These are phyloP conservation scores for Primulina eburnea DNA, from an alignment of 257 asterid genomes.

Conservation along the genomic window DNA sequence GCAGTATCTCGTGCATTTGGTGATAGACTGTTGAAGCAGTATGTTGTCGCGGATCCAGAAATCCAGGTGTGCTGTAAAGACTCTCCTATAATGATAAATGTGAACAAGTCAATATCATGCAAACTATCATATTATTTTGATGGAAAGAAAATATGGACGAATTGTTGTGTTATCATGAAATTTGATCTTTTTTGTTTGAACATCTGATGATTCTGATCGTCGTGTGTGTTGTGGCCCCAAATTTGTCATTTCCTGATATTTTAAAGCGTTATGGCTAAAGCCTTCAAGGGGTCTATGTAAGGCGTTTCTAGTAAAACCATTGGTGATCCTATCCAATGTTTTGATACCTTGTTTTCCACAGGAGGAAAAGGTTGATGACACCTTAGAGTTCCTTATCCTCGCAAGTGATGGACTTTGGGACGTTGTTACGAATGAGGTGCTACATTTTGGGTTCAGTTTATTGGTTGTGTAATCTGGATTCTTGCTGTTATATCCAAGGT, in stretches of 20 bases:
- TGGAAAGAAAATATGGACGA: neutral
- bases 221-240: neutral
- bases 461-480: neutral
- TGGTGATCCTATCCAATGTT: neutral
- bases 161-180: neutral
- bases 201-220: neutral
- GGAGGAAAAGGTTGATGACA: conserved; percentile 81
- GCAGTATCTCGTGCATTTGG: conserved; percentile 99
- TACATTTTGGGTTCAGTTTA: conserved; percentile 2
- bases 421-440: conserved; percentile 83
- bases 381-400: conserved; percentile 89
- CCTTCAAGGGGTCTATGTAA: neutral
- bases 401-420: conserved; percentile 98
- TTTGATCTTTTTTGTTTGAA: neutral
- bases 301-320: neutral
- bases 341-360: conserved; percentile 15
- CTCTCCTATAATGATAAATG: neutral
- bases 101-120: neutral
- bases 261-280: neutral
- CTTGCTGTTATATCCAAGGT: neutral
- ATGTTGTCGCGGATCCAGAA: conserved; percentile 95
- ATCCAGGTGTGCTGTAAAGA: conserved; percentile 50
- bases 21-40: conserved; percentile 82
- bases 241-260: conserved; percentile 11
- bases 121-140: neutral